A percentile compares a stretch with the other conserved stretches of the same genome.
Evolutionary conservation across 2,329 filamentous ascomycete species (phyloP).

Genomic region (Dactylellina leptospora): DNA sequence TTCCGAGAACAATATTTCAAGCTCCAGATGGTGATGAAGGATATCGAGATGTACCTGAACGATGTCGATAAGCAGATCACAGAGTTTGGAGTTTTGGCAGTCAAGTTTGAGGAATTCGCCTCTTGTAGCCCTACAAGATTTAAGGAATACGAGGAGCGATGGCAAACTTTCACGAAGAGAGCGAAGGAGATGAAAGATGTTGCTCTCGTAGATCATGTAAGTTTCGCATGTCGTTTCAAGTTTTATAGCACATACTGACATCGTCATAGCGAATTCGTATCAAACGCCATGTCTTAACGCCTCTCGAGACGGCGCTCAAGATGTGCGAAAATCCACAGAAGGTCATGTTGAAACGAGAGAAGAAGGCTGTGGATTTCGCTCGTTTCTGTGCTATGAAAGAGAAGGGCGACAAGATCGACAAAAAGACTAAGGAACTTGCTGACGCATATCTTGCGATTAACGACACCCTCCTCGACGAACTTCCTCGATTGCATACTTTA

Average conservation of each 20-base stretch:
- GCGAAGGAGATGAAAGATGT: constrained; percentile 86
- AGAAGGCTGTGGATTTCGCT: constrained; percentile 88
- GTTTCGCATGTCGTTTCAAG: constrained; percentile 55
- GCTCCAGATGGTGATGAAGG: constrained; percentile 87
- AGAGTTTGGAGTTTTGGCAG: constrained; percentile 80
- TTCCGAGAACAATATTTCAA: constrained; percentile 93
- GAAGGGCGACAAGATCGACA: constrained; percentile 83
- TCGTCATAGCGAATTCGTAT: constrained; percentile 65
- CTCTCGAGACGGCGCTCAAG: constrained; percentile 79
- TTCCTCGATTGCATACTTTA: constrained; percentile 81
- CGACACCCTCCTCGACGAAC: constrained; percentile 88
- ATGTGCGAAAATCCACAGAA: constrained; percentile 83
- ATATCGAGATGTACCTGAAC: constrained; percentile 92
- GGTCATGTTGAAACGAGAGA: constrained; percentile 92
- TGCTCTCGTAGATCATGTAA: constrained; percentile 83
- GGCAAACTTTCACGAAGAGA: constrained; percentile 87
- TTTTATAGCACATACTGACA: constrained; percentile 53
- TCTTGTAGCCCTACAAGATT: constrained; percentile 73
- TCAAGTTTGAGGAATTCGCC: constrained; percentile 83
- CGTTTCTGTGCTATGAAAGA: constrained; percentile 76
- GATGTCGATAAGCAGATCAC: constrained; percentile 81
- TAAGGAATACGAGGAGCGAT: constrained; percentile 90
- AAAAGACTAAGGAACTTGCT: constrained; percentile 81
- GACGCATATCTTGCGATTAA: constrained; percentile 92
- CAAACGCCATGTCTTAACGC: constrained; percentile 82